These are phyloP conservation scores for Eimeria zaria DNA, from an alignment of 169 alveolate species.

Conservation along the genomic window DNA sequence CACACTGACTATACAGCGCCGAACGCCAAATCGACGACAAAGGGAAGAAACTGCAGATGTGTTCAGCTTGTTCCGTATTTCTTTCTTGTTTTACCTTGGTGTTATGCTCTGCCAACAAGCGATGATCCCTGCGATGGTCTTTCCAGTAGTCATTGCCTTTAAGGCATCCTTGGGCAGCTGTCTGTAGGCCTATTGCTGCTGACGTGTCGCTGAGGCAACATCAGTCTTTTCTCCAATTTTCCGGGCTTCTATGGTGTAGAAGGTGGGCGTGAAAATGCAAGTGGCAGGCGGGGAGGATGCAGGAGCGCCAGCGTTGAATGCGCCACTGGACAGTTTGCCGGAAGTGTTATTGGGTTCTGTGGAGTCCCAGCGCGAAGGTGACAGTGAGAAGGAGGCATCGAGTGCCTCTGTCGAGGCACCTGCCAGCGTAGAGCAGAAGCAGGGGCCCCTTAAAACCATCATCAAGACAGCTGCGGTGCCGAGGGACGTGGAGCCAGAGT, in stretches of 20 bases:
- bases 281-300: neutral
- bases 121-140: neutral
- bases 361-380: neutral
- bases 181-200: neutral
- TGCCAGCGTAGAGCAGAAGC: neutral
- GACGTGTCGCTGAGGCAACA: neutral
- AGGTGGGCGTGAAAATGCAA: constrained; percentile 20
- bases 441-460: neutral
- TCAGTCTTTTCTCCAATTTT: neutral
- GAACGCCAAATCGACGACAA: constrained; percentile 13
- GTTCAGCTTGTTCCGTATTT: neutral
- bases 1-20: neutral
- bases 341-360: neutral
- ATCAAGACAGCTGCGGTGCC: constrained; percentile 31
- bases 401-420: neutral
- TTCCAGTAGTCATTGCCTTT: neutral
- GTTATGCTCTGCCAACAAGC: neutral
- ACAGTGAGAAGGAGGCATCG: neutral
- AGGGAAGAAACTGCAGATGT: neutral
- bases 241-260: neutral
- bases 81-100: neutral
- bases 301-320: constrained; percentile 2
- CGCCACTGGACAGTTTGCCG: neutral
- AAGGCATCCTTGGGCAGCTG: constrained; percentile 13
- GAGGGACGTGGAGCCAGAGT: constrained; percentile 63